Evolutionary conservation across 805 yeast genomes (phyloP).

Genomic region (Wickerhamiella sorbophila): DNA sequence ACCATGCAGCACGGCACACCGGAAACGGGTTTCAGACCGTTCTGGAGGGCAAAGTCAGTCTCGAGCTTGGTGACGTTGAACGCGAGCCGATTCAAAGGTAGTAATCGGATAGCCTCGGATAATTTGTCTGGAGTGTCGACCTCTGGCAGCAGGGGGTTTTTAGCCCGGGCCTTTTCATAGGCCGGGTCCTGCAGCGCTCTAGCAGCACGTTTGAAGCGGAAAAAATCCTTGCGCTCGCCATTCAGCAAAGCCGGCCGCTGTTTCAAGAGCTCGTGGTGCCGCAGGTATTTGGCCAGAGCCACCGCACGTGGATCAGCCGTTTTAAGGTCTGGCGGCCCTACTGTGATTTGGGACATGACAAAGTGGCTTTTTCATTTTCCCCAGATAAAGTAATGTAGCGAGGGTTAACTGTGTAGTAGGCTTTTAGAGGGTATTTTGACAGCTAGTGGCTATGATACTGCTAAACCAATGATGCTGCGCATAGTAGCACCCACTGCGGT

Average conservation of each 20-base stretch:
- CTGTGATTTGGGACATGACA: constrained; percentile 13
- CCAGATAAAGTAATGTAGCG: no score
- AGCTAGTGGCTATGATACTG: no score
- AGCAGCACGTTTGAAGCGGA: constrained; percentile 65
- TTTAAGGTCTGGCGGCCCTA: constrained; percentile 24
- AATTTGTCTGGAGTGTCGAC: constrained; percentile 42
- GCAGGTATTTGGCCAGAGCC: constrained; percentile 57
- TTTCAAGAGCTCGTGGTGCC: constrained; percentile 53
- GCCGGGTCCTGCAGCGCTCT: constrained; percentile 66
- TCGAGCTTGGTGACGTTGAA: constrained; percentile 65
- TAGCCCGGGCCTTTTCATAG: constrained; percentile 37
- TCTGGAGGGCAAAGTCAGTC: constrained; percentile 41
- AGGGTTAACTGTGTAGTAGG: no score
- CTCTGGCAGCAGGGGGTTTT: constrained; percentile 34
- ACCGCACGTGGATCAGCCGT: constrained; percentile 40
- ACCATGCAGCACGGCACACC: constrained; percentile 33
- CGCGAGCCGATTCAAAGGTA: constrained; percentile 61
- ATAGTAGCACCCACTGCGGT: no score
- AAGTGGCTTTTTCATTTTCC: background rate
- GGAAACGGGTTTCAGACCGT: constrained; percentile 57
- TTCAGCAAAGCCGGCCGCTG: constrained; percentile 70
- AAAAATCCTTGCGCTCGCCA: constrained; percentile 62
- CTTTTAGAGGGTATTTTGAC: no score
- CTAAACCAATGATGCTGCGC: no score
- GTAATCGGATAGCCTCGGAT: constrained; percentile 42